These are phyloP conservation scores for Pichia sp. DNA, from an alignment of 1,139 yeast species.

Conservation along the genomic window DNA sequence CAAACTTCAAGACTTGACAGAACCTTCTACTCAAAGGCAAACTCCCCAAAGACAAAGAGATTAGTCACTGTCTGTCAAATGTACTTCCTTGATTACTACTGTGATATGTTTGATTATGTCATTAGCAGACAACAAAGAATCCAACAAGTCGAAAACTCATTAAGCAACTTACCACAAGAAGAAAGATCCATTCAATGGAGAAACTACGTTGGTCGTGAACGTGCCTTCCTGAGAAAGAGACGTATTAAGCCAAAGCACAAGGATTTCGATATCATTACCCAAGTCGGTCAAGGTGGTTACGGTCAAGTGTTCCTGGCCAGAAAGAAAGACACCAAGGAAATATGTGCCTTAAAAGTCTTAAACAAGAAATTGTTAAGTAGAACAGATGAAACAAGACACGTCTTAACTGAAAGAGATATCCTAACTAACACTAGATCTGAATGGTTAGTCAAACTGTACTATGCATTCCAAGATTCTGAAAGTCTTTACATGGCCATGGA, in stretches of 20 bases:
- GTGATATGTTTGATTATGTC: conserved; percentile 93
- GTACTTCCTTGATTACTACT: conserved; percentile 90
- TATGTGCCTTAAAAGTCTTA: conserved; percentile 91
- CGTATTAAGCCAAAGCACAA: conserved; percentile 91
- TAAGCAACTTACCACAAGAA: conserved; percentile 45
- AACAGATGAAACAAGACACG: conserved; percentile 94
- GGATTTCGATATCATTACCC: conserved; percentile 95
- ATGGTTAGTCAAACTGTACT: conserved; percentile 91
- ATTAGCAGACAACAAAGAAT: conserved; percentile 82
- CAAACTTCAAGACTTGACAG: conserved; percentile 37
- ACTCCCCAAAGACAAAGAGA: conserved; percentile 77
- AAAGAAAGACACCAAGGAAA: conserved; percentile 91
- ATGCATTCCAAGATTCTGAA: conserved; percentile 93
- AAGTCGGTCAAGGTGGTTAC: conserved; percentile 99
- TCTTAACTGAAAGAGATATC: conserved; percentile 93
- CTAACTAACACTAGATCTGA: conserved; percentile 92
- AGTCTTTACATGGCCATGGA: conserved; percentile 97
- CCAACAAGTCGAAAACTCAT: conserved; percentile 58
- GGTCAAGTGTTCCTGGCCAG: conserved; percentile 96
- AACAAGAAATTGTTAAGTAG: conserved; percentile 84
- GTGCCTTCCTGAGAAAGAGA: conserved; percentile 81
- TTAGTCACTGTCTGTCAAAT: conserved; percentile 78
- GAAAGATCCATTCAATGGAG: conserved; percentile 74
- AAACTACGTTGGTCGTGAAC: conserved; percentile 79
- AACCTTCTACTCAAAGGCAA: conserved; percentile 59